These are phyloP conservation scores for Xylaria sp. DNA, from an alignment of 2,329 filamentous ascomycete genomes.

Conservation along the genomic window DNA sequence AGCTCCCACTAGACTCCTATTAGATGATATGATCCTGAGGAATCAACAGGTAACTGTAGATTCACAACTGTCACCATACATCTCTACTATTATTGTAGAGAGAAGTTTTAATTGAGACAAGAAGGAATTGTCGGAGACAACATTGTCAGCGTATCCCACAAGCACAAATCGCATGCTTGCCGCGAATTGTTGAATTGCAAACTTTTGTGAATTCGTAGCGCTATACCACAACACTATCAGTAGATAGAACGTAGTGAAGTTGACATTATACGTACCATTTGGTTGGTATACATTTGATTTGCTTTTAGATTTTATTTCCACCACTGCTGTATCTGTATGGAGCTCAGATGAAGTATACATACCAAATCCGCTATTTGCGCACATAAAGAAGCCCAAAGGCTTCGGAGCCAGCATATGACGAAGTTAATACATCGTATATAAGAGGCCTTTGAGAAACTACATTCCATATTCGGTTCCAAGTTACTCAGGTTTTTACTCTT, in stretches of 20 bases:
- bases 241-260: no score
- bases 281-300: not conserved
- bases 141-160: no score
- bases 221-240: no score
- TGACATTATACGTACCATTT: no score
- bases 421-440: not conserved
- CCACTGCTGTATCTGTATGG: not conserved
- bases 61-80: no score
- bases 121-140: no score
- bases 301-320: not conserved
- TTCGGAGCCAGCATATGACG: not conserved
- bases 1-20: no score
- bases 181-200: not conserved
- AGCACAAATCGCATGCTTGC: no score
- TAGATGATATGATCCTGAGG: no score
- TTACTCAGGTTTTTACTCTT: not conserved
- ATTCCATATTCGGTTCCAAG: not conserved
- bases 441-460: not conserved
- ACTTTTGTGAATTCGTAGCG: not conserved
- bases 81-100: no score
- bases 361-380: not conserved
- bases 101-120: no score
- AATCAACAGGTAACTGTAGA: no score
- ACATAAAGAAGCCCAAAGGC: not conserved
- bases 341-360: not conserved